A percentile compares a stretch with the other conserved stretches of the same genome.
These are phyloP conservation scores for Flaveria bidentis DNA, from an alignment of 129 eudicot genomes.

Conservation along the genomic window DNA sequence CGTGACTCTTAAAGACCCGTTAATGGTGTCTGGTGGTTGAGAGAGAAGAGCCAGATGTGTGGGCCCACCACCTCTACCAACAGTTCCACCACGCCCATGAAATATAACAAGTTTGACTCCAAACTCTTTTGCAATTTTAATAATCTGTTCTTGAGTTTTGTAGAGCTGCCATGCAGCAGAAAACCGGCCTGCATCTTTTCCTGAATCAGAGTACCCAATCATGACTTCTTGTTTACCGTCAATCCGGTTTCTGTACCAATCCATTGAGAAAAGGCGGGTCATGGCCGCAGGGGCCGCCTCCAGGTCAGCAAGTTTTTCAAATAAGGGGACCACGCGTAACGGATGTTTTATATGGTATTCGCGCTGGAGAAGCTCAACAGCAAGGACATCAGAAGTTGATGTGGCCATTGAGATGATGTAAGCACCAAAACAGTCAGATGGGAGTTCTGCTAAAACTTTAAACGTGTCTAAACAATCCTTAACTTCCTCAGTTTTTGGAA, in stretches of 20 bases:
- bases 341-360: conserved; percentile 86
- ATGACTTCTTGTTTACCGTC: conserved; percentile 95
- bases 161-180: conserved; percentile 96
- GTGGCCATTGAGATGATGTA: conserved; percentile 98
- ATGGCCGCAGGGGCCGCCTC: conserved; percentile 96
- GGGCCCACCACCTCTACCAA: conserved; percentile 98
- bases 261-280: conserved; percentile 89
- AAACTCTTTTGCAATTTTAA: conserved; percentile 72
- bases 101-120: conserved; percentile 92
- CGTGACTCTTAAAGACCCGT: conserved; percentile 88
- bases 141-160: conserved; percentile 93
- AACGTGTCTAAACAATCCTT: conserved; percentile 85
- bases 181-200: conserved; percentile 91
- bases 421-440: conserved; percentile 95
- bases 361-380: conserved; percentile 93
- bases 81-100: conserved; percentile 98
- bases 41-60: conserved; percentile 94
- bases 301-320: conserved; percentile 86
- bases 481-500: conserved; percentile 83
- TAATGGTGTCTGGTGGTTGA: conserved; percentile 92
- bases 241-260: conserved; percentile 83
- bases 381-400: conserved; percentile 87
- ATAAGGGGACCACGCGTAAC: conserved; percentile 89
- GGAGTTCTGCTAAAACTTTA: conserved; percentile 85
- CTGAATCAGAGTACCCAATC: conserved; percentile 97